phyloP scores from a whole-genome alignment of 495 filamentous ascomycete genomes.

The Penicillium atrosanguineum region DNA sequence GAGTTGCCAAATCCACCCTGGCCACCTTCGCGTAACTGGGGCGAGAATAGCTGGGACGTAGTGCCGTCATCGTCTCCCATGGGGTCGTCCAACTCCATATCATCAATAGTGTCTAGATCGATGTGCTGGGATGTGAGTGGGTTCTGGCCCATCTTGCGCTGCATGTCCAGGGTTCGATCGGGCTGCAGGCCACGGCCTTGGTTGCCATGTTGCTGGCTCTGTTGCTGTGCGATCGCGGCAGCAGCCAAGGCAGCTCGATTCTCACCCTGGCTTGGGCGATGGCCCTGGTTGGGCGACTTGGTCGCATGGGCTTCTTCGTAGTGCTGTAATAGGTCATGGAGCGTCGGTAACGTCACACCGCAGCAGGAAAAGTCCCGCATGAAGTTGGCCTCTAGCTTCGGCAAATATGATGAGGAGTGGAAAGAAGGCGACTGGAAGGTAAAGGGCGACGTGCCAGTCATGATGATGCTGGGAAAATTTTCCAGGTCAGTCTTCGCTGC shows the following conservation, averaged over 20 bases:
- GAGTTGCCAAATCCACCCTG: constrained; percentile 71
- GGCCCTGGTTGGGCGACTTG: constrained; percentile 56
- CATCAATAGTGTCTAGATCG: constrained; percentile 84
- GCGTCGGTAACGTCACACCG: constrained; percentile 76
- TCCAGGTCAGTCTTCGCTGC: constrained; percentile 27
- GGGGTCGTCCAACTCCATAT: constrained; percentile 96
- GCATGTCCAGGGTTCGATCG: constrained; percentile 41
- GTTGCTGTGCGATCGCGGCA: constrained; percentile 53
- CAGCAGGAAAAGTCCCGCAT: constrained; percentile 96
- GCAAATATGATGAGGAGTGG: constrained; percentile 96
- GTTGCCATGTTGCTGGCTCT: constrained; percentile 50
- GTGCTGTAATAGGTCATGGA: constrained; percentile 93
- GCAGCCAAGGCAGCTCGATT: constrained; percentile 58
- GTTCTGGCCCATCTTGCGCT: constrained; percentile 44
- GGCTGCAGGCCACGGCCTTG: constrained; percentile 40
- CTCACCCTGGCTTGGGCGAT: constrained; percentile 53
- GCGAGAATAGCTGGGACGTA: constrained; percentile 58
- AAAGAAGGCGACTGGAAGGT: constrained; percentile 88
- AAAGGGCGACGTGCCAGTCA: constrained; percentile 94
- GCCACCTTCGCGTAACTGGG: constrained; percentile 51
- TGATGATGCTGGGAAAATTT: constrained; percentile 70
- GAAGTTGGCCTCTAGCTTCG: constrained; percentile 95
- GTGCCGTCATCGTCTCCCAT: constrained; percentile 62
- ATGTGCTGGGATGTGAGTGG: constrained; percentile 42
- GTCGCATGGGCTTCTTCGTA: constrained; percentile 91